Evolutionary conservation across 2,329 filamentous ascomycete genomes (phyloP), one percentile per base, ranked within the genome.

Genomic region (Fusarium luffae): DNA sequence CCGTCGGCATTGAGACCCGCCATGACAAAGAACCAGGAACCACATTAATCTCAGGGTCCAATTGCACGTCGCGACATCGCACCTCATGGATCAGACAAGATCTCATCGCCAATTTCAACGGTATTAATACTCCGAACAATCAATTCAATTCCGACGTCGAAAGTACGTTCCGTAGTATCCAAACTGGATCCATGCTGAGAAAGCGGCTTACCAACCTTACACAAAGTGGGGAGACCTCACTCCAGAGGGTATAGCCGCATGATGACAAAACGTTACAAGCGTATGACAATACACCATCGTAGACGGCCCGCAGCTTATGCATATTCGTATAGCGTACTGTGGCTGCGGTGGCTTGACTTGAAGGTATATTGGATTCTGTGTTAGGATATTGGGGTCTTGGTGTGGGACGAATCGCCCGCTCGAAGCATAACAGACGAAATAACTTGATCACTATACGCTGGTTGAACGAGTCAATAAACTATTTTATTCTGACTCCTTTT

Each of bases 221-320:
- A 37, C 11, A 18, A 23, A 43, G 60, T 25, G 67, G 63, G 52
- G 55, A 42, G 10, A n/a, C 42, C 34, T 7, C 21, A 18, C 54
- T 32, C n/a, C 30, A 63, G 48, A 54, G 13, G 62, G 58, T 10
- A 51, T 54, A 28, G 42, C 30, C 44, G 37, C 58, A 58, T 65
- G 63, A 70, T 70, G 37, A 71, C 63, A 46, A 70, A 70, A 58
- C 37, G 32, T 11, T 68, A 70, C 59, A 30, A 52, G 59, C 37
- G 21, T 23, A 60, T 60, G 58, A 60, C 54, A 59, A 32, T 43
- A 30, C 59, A 21, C 59, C 49, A 41, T 44, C 4, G 16, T 27
- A 23, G 23, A 51, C 59, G 46, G 57, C 46, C 25, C 57, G 46
- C 23, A 43, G 34, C 28, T 47, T 46, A 46, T 62, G 57, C 57